Percentiles rank a stretch among this genome's conserved stretches.
These are phyloP conservation scores for Piper longum DNA, from an alignment of 164 flowering plant genomes.

Conservation along the genomic window DNA sequence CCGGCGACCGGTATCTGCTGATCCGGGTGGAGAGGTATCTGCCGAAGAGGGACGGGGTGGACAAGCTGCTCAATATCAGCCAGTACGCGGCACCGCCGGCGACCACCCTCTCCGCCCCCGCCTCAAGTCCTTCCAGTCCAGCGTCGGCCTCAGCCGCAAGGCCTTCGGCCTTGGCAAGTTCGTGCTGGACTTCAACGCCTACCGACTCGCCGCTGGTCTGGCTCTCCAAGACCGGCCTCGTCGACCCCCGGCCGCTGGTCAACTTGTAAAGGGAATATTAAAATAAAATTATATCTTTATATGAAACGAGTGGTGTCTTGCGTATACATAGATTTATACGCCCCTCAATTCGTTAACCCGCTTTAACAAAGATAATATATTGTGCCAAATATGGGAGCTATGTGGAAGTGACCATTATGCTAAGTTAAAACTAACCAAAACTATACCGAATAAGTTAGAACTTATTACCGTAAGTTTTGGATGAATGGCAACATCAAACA, in stretches of 20 bases:
- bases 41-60: constrained; percentile 85
- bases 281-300: too few species aligned
- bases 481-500: too few species aligned
- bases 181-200: constrained; percentile 72
- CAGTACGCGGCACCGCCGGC: constrained; percentile 61
- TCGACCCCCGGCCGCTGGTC: constrained; percentile 26
- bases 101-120: constrained; percentile 20
- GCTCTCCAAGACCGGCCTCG: constrained; percentile 68
- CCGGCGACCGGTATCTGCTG: constrained; percentile 49
- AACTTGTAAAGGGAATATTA: constrained; percentile 25
- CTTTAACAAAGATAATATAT: too few species aligned
- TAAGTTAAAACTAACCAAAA: too few species aligned
- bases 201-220: constrained; percentile 42
- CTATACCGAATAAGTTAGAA: too few species aligned
- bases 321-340: too few species aligned
- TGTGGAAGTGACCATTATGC: too few species aligned
- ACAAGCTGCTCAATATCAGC: constrained; percentile 87
- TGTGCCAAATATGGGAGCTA: too few species aligned
- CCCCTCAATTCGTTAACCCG: too few species aligned
- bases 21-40: constrained; percentile 66
- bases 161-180: constrained; percentile 92
- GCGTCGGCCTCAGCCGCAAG: constrained; percentile 79
- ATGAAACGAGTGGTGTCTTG: too few species aligned
- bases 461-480: too few species aligned
- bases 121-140: constrained; percentile 68